A percentile compares a stretch with the other conserved stretches of the same genome.
These are phyloP conservation scores for Clathrospora elynae DNA, from an alignment of 2,329 filamentous ascomycete genomes.

Conservation along the genomic window DNA sequence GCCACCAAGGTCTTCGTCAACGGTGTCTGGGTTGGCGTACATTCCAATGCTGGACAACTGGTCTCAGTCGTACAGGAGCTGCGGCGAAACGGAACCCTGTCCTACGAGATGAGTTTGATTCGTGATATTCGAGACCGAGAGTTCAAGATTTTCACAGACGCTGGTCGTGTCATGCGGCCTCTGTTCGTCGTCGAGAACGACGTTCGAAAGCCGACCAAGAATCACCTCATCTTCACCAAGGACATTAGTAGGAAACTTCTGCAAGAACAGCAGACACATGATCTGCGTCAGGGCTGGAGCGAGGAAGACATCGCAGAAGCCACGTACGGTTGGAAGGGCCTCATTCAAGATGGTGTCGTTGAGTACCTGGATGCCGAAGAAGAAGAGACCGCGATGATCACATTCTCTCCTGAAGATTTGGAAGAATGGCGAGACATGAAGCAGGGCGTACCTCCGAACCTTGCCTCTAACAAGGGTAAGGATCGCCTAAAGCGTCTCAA, in stretches of 20 bases:
- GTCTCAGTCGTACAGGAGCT: constrained; percentile 78
- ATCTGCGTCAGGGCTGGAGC: constrained; percentile 61
- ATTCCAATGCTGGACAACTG: constrained; percentile 84
- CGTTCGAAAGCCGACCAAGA: constrained; percentile 72
- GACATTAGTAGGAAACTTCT: constrained; percentile 78
- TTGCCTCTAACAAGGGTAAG: constrained; percentile 61
- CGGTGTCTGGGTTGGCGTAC: constrained; percentile 96
- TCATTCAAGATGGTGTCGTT: constrained; percentile 82
- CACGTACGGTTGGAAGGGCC: constrained; percentile 85
- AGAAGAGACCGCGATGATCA: constrained; percentile 98
- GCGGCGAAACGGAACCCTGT: constrained; percentile 80
- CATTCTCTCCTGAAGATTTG: constrained; percentile 96
- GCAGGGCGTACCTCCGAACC: constrained; percentile 49
- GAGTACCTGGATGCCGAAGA: constrained; percentile 98
- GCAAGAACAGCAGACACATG: constrained; percentile 68
- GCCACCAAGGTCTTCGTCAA: constrained; percentile 99
- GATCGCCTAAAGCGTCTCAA: constrained; percentile 87
- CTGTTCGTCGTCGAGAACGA: constrained; percentile 93
- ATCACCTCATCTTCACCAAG: constrained; percentile 78
- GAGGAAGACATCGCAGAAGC: constrained; percentile 62
- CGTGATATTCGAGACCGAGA: constrained; percentile 96
- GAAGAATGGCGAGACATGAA: constrained; percentile 61
- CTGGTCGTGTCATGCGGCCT: constrained; percentile 90
- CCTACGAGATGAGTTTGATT: constrained; percentile 91
- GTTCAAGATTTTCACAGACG: constrained; percentile 98